Evolutionary conservation across 2,329 filamentous ascomycete species (phyloP), one percentile per base, ranked within the genome.

Genomic region (Fusarium vanettenii): DNA sequence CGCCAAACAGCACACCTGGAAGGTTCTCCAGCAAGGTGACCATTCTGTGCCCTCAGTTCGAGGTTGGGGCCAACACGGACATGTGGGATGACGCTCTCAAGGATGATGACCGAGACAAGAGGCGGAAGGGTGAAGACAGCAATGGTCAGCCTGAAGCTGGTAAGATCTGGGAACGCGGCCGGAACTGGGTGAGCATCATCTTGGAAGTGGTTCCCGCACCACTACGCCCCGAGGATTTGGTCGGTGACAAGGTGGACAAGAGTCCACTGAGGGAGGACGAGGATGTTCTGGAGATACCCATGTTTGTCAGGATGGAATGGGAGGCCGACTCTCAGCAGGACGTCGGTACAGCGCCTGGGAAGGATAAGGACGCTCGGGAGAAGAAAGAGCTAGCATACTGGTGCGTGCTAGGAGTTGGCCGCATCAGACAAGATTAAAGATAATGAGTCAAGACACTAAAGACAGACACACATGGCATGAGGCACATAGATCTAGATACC

Each of bases 111-210:
- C 71, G 66, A 69, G 82, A 84, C 80, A 81, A 81, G 81, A 82
- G 80, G 75, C 80, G 79, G 80, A 84, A 79, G 77, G 81, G 81
- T 78, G 85, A 84, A 79, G 85, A 82, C 69, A 76, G 84, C 78
- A 80, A 80, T 73, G 78, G 85, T 60, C 89, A 91, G 59, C 90
- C 94, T 18, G 95, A 97, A 82, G 94, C 94, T 0, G 97, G 96
- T 62, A 98, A 98, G 84, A 92, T 98, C n/a, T 99, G 95, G 94
- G 95, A 98, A 73, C 90, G 92, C 64, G 96, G 95, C 0, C 89
- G 95, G 39, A 99, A 98, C 82, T 98, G 95, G 94, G 97, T 97
- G 18, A 97, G 92, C 75, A 94, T 99, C 13, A 94, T 98, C 22
- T 87, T 99, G 29, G 97, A 99, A 82, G 93, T 99, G 16, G 90